Base-by-base conservation (phyloP, 2,329 filamentous ascomycete species). In the Teratosphaeria pseudoeucalypti region DNA sequence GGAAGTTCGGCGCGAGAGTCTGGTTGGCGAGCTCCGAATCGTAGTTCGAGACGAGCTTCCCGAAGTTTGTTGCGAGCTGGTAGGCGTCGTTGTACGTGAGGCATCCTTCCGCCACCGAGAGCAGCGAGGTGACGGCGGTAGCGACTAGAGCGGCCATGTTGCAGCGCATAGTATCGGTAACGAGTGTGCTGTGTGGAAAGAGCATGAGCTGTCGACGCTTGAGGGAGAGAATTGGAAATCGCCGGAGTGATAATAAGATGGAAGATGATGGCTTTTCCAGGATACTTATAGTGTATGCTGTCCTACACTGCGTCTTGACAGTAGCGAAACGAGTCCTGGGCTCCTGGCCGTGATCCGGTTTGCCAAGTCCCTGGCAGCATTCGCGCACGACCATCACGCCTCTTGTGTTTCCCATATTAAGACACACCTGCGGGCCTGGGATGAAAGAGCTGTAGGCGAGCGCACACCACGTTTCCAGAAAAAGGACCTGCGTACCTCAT, bases 11-110 rank as follows among this genome's bases (percentile, higher is more conserved):
- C 7, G 56, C 56, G 16, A 61, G 57, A 34, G 56, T 61, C n/a
- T 55, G 34, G 53, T 61, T 53, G 54, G 59, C 59, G 34, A 61
- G 59, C 29, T 58, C 37, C 10, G 56, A 14, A 52, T 12, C 32
- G 59, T 61, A 61, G 54, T 34, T 37, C 11, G 59, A 60, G 34
- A 61, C 43, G 12, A 61, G 59, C 43, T 56, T 58, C 52, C 59
- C 59, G 39, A 61, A 61, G 57, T 61, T 56, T 19, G 56, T 58
- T 26, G 59, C 49, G 23, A 61, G 56, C 6, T 52, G 29, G 16
- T 47, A 37, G 52, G 59, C 59, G 23, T 58, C 52, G 14, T 55
- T 39, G 19, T 54, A 34, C n/a, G 52, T 26, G 27, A 32, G 29
- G 32, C 49, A 59, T 19, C 43, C 43, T 49, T 49, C 16, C 26